These are phyloP conservation scores for Scheffersomyces stambukii DNA, from an alignment of 1,139 yeast genomes.

Conservation along the genomic window DNA sequence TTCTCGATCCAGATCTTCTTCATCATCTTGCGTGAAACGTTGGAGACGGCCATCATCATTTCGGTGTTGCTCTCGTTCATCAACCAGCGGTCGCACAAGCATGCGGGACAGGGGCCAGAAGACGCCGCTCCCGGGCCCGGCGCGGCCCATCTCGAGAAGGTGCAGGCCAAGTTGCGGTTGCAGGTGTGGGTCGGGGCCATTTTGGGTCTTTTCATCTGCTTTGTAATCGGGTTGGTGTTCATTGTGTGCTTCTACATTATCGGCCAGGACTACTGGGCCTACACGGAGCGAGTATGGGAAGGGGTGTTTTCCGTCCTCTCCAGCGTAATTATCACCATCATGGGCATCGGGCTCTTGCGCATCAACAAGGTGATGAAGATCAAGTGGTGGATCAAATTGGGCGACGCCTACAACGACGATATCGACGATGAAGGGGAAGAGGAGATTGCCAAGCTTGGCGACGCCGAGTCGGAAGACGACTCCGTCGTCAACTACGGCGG, in stretches of 20 bases:
- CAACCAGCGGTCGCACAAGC: slow-evolving; percentile 45
- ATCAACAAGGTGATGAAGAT: slow-evolving; percentile 63
- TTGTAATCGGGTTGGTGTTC: slow-evolving; percentile 71
- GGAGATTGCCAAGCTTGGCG: slow-evolving; percentile 13
- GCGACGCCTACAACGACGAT: slow-evolving; percentile 30
- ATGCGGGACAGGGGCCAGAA: slow-evolving; percentile 1
- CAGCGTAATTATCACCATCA: slow-evolving; percentile 73
- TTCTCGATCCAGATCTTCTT: slow-evolving; percentile 80
- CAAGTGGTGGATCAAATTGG: slow-evolving; percentile 48
- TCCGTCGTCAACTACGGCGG: slow-evolving; percentile 9
- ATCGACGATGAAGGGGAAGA: slow-evolving; percentile 14
- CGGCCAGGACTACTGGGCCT: slow-evolving; percentile 78
- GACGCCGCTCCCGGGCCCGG: slow-evolving; percentile 1
- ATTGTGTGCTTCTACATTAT: slow-evolving; percentile 71
- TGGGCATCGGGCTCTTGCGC: slow-evolving; percentile 85
- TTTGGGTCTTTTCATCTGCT: slow-evolving; percentile 68
- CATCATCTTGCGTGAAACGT: slow-evolving; percentile 79
- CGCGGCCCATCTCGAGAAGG: slow-evolving; percentile 7
- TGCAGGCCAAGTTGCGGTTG: slow-evolving; percentile 34
- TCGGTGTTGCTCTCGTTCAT: slow-evolving; percentile 82
- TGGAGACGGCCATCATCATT: slow-evolving; percentile 83
- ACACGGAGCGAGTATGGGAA: slow-evolving; percentile 88
- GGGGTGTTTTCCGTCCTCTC: slow-evolving; percentile 82
- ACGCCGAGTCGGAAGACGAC: slow-evolving; percentile 7
- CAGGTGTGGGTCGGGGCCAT: slow-evolving; percentile 88